Conservation (phyloP, 176 grass and related monocot species). For the Triticum timopheevii region DNA sequence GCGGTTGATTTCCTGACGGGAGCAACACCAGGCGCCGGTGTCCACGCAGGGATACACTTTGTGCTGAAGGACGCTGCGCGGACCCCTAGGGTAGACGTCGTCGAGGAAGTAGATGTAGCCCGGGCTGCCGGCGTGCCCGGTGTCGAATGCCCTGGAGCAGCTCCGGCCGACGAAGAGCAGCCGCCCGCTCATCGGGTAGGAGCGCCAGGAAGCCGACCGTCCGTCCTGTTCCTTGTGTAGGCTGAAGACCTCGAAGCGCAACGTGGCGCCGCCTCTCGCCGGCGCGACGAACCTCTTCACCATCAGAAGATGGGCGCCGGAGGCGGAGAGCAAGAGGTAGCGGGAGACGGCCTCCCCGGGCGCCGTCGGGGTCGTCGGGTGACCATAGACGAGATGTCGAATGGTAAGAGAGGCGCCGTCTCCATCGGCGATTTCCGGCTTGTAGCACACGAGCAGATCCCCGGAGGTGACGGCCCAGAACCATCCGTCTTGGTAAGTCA, state of each 20-base stretch:
- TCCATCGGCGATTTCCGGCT: too few relatives aligned
- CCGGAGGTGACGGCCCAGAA: not conserved
- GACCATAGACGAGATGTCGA: too few relatives aligned
- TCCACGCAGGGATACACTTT: not conserved
- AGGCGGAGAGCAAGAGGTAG: not conserved
- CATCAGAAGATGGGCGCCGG: not conserved
- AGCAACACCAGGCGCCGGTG: not conserved
- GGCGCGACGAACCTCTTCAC: not conserved
- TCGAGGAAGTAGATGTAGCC: not conserved
- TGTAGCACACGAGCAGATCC: not conserved
- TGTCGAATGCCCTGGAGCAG: slow-evolving; percentile 6
- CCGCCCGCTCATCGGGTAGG: not conserved
- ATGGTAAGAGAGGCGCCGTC: too few relatives aligned
- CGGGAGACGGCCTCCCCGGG: not conserved
- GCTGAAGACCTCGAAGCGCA: not conserved
- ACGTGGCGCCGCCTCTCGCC: not conserved
- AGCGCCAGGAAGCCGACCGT: not conserved
- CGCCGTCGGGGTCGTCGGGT: too few relatives aligned
- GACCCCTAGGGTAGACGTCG: not conserved
- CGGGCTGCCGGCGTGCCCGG: not conserved
- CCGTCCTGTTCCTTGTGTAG: not conserved
- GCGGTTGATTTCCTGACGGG: not conserved
- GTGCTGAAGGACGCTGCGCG: not conserved
- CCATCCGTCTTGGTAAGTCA: not conserved
- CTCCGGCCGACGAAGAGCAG: slow-evolving; percentile 19